phyloP scores from a whole-genome alignment of 1,284 basidiomycete genomes.

The Leccinum pachyderme region DNA sequence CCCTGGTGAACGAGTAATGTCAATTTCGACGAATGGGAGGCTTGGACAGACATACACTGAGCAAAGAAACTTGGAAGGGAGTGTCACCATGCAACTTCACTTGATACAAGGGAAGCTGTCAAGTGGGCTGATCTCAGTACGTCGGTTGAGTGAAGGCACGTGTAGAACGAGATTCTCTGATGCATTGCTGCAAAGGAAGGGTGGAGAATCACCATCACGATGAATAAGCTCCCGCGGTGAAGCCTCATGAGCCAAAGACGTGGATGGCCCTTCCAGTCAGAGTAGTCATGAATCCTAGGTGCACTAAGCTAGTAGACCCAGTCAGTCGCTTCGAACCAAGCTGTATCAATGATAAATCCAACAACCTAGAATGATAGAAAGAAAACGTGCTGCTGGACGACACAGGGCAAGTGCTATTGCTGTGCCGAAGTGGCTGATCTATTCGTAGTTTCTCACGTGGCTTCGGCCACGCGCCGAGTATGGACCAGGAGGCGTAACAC shows the following conservation, averaged over 20 bases:
- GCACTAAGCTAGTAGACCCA: neutral
- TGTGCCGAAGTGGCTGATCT: conserved; percentile 17
- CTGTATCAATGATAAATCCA: neutral
- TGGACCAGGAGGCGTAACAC: conserved; percentile 33
- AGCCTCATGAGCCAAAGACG: conserved; percentile 15
- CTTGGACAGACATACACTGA: neutral
- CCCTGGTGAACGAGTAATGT: neutral
- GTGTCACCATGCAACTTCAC: neutral
- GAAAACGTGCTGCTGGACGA: neutral
- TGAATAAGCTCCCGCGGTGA: conserved; percentile 17
- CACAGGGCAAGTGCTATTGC: neutral
- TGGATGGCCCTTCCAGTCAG: conserved; percentile 10
- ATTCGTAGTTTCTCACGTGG: conserved; percentile 30
- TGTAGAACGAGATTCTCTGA: conserved; percentile 20
- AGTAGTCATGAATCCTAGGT: neutral
- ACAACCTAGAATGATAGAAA: neutral
- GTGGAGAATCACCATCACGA: conserved; percentile 27
- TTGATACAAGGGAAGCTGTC: conserved; percentile 2
- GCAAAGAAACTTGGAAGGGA: neutral
- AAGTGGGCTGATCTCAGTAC: conserved; percentile 7
- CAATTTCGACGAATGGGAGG: neutral
- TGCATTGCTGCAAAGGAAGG: conserved; percentile 24
- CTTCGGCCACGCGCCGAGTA: conserved; percentile 30
- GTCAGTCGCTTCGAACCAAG: neutral
- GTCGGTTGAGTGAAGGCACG: conserved; percentile 13